phyloP scores from a whole-genome alignment of 2,329 filamentous ascomycete genomes.

The Monilinia polystroma region DNA sequence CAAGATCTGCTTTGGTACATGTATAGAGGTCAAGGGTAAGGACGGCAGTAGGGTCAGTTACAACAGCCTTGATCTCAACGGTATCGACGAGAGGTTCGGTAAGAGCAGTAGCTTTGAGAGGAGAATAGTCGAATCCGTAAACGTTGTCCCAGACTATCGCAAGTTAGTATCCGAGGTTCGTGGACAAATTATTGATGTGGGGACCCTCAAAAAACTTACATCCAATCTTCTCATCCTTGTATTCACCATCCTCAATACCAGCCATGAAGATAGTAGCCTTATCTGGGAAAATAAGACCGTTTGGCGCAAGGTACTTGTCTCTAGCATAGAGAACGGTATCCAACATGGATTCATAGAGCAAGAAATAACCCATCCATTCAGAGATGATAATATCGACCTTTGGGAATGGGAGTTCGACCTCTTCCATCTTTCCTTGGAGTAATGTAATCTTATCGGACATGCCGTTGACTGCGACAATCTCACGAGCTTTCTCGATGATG shows the following conservation, averaged over 20 bases:
- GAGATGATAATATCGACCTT: conserved; percentile 99
- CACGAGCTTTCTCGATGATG: conserved; percentile 96
- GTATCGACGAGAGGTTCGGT: conserved; percentile 97
- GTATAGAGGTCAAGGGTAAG: conserved; percentile 93
- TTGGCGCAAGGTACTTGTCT: conserved; percentile 83
- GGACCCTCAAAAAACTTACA: conserved; percentile 60
- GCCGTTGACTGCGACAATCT: conserved; percentile 91
- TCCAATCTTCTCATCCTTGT: conserved; percentile 99
- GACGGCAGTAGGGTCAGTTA: conserved; percentile 84
- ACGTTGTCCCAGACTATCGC: conserved; percentile 98
- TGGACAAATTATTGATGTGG: background rate
- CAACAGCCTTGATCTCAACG: conserved; percentile 94
- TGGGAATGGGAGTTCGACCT: conserved; percentile 87
- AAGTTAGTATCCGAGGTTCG: conserved; percentile 2
- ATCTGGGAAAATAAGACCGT: conserved; percentile 95
- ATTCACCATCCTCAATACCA: conserved; percentile 97
- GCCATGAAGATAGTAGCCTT: conserved; percentile 97
- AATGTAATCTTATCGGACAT: conserved; percentile 95
- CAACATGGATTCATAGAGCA: conserved; percentile 98
- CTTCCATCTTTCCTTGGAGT: conserved; percentile 99
- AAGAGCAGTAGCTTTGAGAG: conserved; percentile 88
- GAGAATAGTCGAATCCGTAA: conserved; percentile 95
- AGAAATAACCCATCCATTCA: conserved; percentile 99
- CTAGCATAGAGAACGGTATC: conserved; percentile 97
- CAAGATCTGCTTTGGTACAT: conserved; percentile 77